Conservation (phyloP, 352 stramenopile genomes). For the Elongisporangium anandrum region DNA sequence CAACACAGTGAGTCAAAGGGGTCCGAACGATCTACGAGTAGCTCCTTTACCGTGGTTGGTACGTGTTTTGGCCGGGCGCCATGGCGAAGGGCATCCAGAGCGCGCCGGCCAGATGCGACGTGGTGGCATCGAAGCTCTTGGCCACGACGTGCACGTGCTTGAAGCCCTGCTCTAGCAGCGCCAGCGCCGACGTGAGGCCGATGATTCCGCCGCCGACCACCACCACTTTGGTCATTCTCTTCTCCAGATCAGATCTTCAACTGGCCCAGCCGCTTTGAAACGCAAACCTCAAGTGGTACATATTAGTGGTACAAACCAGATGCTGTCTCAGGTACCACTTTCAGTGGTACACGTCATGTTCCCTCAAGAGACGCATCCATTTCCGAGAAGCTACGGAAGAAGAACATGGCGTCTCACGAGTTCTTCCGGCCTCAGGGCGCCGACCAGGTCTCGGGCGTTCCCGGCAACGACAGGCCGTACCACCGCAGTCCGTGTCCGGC, state of each 20-base stretch:
- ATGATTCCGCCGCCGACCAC: constrained; percentile 69
- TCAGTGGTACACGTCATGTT: background rate
- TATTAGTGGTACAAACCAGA: too few species aligned
- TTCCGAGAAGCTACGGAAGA: background rate
- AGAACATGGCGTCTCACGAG: constrained; percentile 7
- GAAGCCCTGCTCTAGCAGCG: constrained; percentile 54
- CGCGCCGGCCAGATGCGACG: constrained; percentile 63
- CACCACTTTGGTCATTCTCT: constrained; percentile 18
- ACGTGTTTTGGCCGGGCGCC: constrained; percentile 21
- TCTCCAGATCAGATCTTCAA: background rate
- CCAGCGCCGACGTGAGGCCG: constrained; percentile 58
- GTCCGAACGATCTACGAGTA: background rate
- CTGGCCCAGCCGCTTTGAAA: background rate
- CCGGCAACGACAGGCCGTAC: constrained; percentile 27
- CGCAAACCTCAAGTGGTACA: background rate
- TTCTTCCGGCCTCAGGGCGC: constrained; percentile 34
- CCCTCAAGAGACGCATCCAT: too few species aligned
- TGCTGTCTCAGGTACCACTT: background rate
- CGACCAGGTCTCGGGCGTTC: constrained; percentile 36
- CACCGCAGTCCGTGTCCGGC: constrained; percentile 61
- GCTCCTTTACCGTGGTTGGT: constrained; percentile 30
- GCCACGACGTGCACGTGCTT: constrained; percentile 39
- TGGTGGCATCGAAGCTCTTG: constrained; percentile 45
- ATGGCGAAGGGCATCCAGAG: constrained; percentile 75
- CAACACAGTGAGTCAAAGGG: background rate